phyloP scores from a whole-genome alignment of 2,329 filamentous ascomycete species.

The Stachybotrys chartarum region DNA sequence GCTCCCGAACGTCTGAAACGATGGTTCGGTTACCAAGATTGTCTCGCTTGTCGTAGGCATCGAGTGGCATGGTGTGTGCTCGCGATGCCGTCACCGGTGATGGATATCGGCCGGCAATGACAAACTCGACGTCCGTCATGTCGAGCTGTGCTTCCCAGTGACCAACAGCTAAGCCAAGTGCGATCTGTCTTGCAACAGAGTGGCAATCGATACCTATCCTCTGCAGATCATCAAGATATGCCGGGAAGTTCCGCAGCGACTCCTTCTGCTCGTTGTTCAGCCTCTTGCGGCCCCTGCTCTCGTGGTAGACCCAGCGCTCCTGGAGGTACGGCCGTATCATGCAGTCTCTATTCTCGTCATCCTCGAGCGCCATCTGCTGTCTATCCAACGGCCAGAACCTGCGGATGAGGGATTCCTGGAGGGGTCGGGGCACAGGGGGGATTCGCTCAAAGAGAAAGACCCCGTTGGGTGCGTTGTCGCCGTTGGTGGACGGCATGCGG shows the following conservation, averaged over 20 bases:
- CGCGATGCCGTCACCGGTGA: not conserved
- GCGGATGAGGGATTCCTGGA: conserved; percentile 4
- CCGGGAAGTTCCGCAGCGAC: conserved; percentile 5
- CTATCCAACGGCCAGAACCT: conserved; percentile 2
- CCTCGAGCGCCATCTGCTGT: conserved; percentile 1
- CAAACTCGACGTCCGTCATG: conserved; percentile 7
- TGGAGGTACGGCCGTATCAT: conserved; percentile 6
- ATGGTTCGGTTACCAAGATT: conserved; percentile 3
- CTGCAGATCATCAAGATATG: conserved; percentile 5
- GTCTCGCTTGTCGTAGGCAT: not conserved
- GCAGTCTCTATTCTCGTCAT: conserved; percentile 5
- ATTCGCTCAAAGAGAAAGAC: conserved; percentile 6
- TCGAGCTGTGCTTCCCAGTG: conserved; percentile 5
- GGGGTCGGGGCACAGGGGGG: conserved; percentile 3
- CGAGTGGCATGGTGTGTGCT: conserved; percentile 1
- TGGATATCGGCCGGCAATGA: conserved; percentile 4
- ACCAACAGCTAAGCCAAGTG: conserved; percentile 4
- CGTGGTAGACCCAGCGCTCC: conserved; percentile 4
- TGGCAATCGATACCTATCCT: conserved; percentile 4
- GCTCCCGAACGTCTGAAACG: not conserved
- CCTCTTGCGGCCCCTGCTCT: conserved; percentile 3
- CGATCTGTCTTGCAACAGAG: conserved; percentile 4
- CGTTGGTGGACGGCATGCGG: conserved; percentile 3
- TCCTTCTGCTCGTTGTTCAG: conserved; percentile 6
- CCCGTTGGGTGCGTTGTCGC: conserved; percentile 5